Evolutionary conservation across 208 protist species (phyloP).

Genomic region (Naegleria lovaniensis): DNA sequence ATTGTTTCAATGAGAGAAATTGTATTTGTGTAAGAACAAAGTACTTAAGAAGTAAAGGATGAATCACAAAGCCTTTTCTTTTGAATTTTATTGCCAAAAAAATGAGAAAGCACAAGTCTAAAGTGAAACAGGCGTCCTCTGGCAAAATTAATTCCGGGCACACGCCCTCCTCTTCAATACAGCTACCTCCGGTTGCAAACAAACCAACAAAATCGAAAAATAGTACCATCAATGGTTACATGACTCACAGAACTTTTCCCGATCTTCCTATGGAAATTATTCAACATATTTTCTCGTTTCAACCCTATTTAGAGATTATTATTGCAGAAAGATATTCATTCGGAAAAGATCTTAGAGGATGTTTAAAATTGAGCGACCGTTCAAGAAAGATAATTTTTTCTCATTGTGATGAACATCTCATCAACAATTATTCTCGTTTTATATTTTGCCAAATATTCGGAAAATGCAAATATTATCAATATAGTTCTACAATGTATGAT

Average conservation of each 20-base stretch:
- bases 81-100: too few species aligned
- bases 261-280: neutral
- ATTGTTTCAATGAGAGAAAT: too few species aligned
- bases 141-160: too few species aligned
- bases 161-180: too few species aligned
- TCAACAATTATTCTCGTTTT: neutral
- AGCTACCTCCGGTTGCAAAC: too few species aligned
- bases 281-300: neutral
- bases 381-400: neutral
- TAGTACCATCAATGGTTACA: too few species aligned
- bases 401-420: neutral
- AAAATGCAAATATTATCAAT: slow-evolving; percentile 1
- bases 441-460: neutral
- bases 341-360: neutral
- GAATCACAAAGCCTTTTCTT: too few species aligned
- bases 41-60: too few species aligned
- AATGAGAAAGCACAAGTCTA: too few species aligned
- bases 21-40: too few species aligned
- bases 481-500: neutral
- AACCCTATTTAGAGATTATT: neutral
- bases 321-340: neutral
- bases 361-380: neutral
- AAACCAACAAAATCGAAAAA: too few species aligned
- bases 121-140: too few species aligned
- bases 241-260: neutral